Evolutionary conservation across 2,329 filamentous ascomycete genomes (phyloP).

Genomic region (Rhynchosporium agropyri): DNA sequence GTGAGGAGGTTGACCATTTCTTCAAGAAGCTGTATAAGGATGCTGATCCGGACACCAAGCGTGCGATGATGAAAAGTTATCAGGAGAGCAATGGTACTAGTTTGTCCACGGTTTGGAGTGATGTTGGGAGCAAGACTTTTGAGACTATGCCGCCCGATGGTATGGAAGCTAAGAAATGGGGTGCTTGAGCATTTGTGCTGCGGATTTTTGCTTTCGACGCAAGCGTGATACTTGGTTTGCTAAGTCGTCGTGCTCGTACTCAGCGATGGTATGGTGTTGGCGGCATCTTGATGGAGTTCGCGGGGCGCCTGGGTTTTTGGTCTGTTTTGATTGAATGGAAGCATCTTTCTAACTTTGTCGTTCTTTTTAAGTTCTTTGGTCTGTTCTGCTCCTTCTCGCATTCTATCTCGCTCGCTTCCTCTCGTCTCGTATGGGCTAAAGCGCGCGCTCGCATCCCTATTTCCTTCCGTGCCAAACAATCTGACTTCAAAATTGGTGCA

Average conservation of each 20-base stretch:
- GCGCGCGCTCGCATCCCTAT: too few relatives aligned
- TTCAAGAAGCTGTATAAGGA: slow-evolving; percentile 87
- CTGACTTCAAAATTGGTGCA: too few relatives aligned
- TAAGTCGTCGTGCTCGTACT: neutral
- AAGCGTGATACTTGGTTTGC: neutral
- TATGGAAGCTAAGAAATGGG: slow-evolving; percentile 75
- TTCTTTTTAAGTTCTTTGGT: neutral
- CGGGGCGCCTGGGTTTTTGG: neutral
- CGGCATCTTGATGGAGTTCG: slow-evolving; percentile 7
- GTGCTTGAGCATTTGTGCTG: neutral
- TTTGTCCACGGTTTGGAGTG: slow-evolving; percentile 88
- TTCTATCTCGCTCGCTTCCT: too few relatives aligned
- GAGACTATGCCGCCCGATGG: slow-evolving; percentile 76
- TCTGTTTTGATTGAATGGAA: neutral
- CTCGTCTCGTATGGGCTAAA: too few relatives aligned
- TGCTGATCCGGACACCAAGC: slow-evolving; percentile 76
- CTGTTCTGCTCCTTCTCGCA: too few relatives aligned
- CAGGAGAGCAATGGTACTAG: slow-evolving; percentile 91
- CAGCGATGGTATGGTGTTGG: neutral
- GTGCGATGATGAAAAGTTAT: slow-evolving; percentile 98
- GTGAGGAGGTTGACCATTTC: slow-evolving; percentile 71
- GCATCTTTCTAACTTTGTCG: neutral
- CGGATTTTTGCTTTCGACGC: neutral
- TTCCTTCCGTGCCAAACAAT: too few relatives aligned
- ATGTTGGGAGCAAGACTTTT: slow-evolving; percentile 73